Percentiles rank a stretch among this genome's conserved stretches.
These are phyloP conservation scores for Plicaturopsis crispa DNA, from an alignment of 768 basidiomycete species.

Conservation along the genomic window DNA sequence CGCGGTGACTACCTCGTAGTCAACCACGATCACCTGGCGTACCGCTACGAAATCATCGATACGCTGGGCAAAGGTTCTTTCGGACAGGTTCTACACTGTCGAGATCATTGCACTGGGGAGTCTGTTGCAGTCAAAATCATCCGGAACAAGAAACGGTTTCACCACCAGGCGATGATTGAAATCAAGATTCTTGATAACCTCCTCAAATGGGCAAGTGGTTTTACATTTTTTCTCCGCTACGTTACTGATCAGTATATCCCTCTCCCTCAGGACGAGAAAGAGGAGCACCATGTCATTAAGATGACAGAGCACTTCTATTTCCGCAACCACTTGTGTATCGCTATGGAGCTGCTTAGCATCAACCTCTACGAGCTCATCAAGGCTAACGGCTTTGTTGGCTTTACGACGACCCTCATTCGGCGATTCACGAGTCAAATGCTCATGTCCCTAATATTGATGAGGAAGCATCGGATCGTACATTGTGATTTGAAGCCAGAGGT, in stretches of 20 bases:
- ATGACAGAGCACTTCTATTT: constrained; percentile 99
- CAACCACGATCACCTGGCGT: constrained; percentile 87
- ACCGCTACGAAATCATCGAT: constrained; percentile 91
- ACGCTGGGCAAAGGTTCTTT: constrained; percentile 97
- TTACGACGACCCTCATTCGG: constrained; percentile 89
- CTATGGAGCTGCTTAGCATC: constrained; percentile 96
- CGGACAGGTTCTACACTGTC: constrained; percentile 92
- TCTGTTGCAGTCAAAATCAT: constrained; percentile 99
- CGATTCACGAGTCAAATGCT: constrained; percentile 97
- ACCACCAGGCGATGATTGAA: constrained; percentile 97
- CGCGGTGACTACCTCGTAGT: constrained; percentile 94
- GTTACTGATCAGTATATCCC: constrained; percentile 4
- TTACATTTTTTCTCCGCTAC: neutral
- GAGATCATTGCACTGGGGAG: constrained; percentile 90
- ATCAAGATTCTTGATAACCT: constrained; percentile 97
- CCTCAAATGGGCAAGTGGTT: constrained; percentile 84
- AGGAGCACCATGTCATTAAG: constrained; percentile 94
- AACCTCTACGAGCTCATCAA: constrained; percentile 99
- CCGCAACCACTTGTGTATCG: constrained; percentile 95
- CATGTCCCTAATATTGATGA: constrained; percentile 84
- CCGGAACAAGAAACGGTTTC: constrained; percentile 97
- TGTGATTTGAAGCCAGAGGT: constrained; percentile 99
- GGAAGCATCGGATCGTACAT: constrained; percentile 95
- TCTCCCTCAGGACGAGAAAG: constrained; percentile 74
- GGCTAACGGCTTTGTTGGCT: constrained; percentile 97